Conservation (phyloP, 306 rosid genomes). For the Inga laurina region DNA sequence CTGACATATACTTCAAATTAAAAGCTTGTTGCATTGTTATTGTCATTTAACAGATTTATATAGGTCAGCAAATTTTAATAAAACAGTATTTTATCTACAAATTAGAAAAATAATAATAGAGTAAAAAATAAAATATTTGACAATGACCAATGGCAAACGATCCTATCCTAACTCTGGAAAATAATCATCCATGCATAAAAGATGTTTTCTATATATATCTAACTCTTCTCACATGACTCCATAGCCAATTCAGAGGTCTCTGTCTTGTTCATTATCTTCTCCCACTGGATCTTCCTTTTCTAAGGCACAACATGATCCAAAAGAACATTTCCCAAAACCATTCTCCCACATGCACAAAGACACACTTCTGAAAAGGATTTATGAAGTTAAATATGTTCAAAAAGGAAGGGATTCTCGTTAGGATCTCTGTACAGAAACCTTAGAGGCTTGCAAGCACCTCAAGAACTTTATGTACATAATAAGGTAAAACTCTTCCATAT, state of each 20-base stretch:
- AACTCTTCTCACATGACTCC: background rate
- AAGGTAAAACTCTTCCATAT: background rate
- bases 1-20: background rate
- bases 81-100: background rate
- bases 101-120: background rate
- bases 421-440: background rate
- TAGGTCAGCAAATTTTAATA: background rate
- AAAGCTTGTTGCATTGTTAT: background rate
- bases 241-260: background rate
- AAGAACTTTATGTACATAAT: background rate
- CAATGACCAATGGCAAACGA: background rate
- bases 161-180: background rate
- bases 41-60: background rate
- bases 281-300: background rate
- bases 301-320: background rate
- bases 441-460: background rate
- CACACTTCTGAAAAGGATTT: background rate
- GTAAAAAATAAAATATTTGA: background rate
- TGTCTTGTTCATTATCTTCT: background rate
- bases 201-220: background rate
- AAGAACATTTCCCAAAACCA: background rate
- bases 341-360: background rate
- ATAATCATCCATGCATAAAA: background rate
- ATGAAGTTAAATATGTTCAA: background rate
- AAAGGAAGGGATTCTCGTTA: background rate